Conservation (phyloP, 192 early-diverging fungal species). For the Podochytrium sp. region DNA sequence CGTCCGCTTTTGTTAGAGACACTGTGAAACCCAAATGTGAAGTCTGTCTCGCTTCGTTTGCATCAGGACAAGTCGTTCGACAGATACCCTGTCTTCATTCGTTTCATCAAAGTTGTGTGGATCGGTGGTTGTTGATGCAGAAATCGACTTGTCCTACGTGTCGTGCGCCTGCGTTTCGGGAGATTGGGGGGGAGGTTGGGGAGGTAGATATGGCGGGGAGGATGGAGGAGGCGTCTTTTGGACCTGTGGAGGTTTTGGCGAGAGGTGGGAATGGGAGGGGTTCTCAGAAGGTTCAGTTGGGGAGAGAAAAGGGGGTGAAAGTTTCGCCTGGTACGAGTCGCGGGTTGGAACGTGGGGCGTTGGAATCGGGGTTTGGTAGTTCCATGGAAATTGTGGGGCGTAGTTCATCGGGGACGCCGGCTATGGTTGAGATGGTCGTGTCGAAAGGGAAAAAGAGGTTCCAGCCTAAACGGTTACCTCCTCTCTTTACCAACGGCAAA, state of each 20-base stretch:
- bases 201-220: slow-evolving; percentile 7
- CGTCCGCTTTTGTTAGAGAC: too few relatives aligned
- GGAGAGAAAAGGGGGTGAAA: too few relatives aligned
- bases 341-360: too few relatives aligned
- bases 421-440: background rate
- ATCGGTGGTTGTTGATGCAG: slow-evolving; percentile 46
- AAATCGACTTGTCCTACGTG: slow-evolving; percentile 45
- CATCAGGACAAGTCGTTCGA: slow-evolving; percentile 30
- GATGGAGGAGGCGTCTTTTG: slow-evolving; percentile 4
- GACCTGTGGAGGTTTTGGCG: background rate
- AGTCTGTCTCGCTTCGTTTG: slow-evolving; percentile 29
- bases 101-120: slow-evolving; percentile 49
- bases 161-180: slow-evolving; percentile 35
- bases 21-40: slow-evolving; percentile 18
- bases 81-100: slow-evolving; percentile 46
- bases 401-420: too few relatives aligned
- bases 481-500: background rate
- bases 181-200: background rate
- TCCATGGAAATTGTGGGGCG: background rate
- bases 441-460: background rate
- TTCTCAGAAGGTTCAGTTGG: too few relatives aligned
- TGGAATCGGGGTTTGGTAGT: background rate
- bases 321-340: too few relatives aligned
- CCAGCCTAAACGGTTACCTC: background rate
- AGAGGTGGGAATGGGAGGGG: background rate